Evolutionary conservation across 768 basidiomycete species (phyloP).

Genomic region (Russula foetens): DNA sequence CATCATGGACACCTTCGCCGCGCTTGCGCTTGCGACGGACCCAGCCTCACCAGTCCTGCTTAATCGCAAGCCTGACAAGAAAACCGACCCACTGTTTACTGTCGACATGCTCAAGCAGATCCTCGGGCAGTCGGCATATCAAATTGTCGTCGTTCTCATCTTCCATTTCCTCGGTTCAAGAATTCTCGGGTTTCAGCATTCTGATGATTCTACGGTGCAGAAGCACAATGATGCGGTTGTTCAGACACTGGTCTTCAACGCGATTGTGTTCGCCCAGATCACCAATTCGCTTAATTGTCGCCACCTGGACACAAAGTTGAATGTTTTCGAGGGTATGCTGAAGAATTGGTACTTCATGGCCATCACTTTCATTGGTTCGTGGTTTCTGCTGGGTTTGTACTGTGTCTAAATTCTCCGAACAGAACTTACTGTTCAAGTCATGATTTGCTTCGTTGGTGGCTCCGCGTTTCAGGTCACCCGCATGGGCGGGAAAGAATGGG

Average conservation of each 20-base stretch:
- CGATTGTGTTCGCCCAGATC: constrained; percentile 97
- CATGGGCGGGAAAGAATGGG: constrained; percentile 85
- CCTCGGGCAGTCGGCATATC: constrained; percentile 79
- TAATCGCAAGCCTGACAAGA: constrained; percentile 85
- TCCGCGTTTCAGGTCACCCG: constrained; percentile 83
- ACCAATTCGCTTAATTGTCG: constrained; percentile 93
- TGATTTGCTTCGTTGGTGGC: constrained; percentile 89
- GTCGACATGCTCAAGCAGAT: constrained; percentile 98
- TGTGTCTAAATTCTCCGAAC: constrained; percentile 9
- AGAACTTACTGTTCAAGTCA: constrained; percentile 82
- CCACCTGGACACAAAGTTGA: constrained; percentile 75
- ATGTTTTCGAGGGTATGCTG: constrained; percentile 79
- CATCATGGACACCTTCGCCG: constrained; percentile 98
- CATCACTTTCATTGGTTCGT: constrained; percentile 78
- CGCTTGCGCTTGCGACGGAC: constrained; percentile 94
- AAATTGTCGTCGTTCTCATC: constrained; percentile 72
- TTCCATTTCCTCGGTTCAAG: constrained; percentile 78
- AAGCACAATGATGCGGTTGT: constrained; percentile 40
- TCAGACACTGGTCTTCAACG: constrained; percentile 90
- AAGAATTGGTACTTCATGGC: constrained; percentile 77
- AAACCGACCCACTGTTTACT: constrained; percentile 81
- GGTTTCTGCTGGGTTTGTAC: not conserved
- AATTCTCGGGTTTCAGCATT: constrained; percentile 56
- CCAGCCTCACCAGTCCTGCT: constrained; percentile 77
- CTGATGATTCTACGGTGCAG: constrained; percentile 25